Evolutionary conservation across 768 basidiomycete species (phyloP), one percentile per base, ranked within the genome.

Genomic region (Boletus reticuloceps): DNA sequence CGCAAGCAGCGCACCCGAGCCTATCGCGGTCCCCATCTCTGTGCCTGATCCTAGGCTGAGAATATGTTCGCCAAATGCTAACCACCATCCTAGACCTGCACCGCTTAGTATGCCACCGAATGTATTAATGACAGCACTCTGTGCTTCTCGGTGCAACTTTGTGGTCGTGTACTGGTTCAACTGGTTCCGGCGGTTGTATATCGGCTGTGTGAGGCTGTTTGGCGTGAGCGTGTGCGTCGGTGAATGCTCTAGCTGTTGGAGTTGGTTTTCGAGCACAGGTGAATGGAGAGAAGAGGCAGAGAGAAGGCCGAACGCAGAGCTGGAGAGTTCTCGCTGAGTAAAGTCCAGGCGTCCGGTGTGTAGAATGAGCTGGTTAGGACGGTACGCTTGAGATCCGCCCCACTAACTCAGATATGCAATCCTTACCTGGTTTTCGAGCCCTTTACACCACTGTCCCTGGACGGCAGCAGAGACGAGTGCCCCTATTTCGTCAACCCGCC

Each of bases 131-230:
- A 85, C 76, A 3, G 77, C 76, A 12, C 75, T 74, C 63, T 91
- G 88, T 5, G 82, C 89, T 19, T 82, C 74, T n/a, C 80, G 63
- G 61, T 91, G 88, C 31, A 92, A 74, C 17, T 75, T 75, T 9
- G 76, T 72, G 4, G 84, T 86, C 16, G 86, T 81, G 51, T 79
- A 75, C 40, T 70, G 65, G n/a, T 76, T 69, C 44, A 91, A 72
- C 60, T 87, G 84, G 11, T 62, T 64, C 48, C 79, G 77, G 4
- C 89, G 80, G 10, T 71, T 64, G 53, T 71, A 62, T 47, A 90
- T 70, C 1, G 88, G 86, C 2, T 60, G 61, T 0, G 74, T 80
- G 29, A 90, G 77, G 13, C 77, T 74, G 14, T 64, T 59, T 11
- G 82, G 71, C 10, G 72, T 68, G 22, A 89, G 69, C 14, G 58